These are phyloP conservation scores for Podaxis carcinomalis DNA, from an alignment of 768 basidiomycete species.

Conservation along the genomic window DNA sequence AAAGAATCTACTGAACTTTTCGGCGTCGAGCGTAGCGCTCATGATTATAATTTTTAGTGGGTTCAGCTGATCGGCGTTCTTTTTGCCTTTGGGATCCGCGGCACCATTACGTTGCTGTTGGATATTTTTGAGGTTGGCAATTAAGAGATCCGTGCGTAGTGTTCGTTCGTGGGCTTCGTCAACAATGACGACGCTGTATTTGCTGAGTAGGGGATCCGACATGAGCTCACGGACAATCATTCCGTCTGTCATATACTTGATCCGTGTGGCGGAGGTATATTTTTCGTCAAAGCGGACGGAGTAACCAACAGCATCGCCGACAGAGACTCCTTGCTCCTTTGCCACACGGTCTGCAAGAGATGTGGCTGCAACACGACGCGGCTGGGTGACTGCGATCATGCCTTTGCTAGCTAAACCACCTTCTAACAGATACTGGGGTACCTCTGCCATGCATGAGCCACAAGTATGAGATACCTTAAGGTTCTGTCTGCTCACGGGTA, in stretches of 20 bases:
- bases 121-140: constrained; percentile 86
- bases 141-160: constrained; percentile 88
- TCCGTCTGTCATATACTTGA: constrained; percentile 97
- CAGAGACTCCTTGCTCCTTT: constrained; percentile 63
- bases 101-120: constrained; percentile 56
- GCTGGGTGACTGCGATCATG: constrained; percentile 91
- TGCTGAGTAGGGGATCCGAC: constrained; percentile 67
- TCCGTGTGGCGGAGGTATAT: constrained; percentile 64
- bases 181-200: constrained; percentile 85
- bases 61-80: constrained; percentile 37
- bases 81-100: constrained; percentile 38
- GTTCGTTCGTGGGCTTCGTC: constrained; percentile 99
- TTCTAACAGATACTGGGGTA: constrained; percentile 93
- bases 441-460: constrained; percentile 49
- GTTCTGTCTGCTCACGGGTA: constrained; percentile 68
- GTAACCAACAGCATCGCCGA: constrained; percentile 87
- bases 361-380: constrained; percentile 91
- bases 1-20: constrained; percentile 90
- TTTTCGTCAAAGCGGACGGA: constrained; percentile 94
- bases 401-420: constrained; percentile 67
- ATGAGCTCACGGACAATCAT: constrained; percentile 95
- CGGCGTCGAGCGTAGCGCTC: constrained; percentile 96
- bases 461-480: background rate
- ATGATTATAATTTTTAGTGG: constrained; percentile 92
- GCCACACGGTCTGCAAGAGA: constrained; percentile 92